phyloP scores from a whole-genome alignment of 495 filamentous ascomycete genomes.

The Haplographium delicatum region DNA sequence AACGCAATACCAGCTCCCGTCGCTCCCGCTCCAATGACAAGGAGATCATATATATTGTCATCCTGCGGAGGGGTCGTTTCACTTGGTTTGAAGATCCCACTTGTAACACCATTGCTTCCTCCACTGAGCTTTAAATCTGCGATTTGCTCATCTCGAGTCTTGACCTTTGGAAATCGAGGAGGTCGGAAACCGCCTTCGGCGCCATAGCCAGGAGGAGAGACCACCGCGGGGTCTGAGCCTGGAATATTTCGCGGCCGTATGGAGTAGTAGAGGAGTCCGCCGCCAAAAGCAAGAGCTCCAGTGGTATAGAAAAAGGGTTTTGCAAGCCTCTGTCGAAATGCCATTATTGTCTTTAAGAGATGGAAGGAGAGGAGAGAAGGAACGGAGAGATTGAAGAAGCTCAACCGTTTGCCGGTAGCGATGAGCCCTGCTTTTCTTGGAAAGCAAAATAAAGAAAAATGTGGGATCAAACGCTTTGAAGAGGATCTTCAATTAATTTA shows the following conservation, averaged over 20 bases:
- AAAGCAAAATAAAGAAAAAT: too few relatives aligned
- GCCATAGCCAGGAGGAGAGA: slow-evolving; percentile 76
- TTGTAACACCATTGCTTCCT: slow-evolving; percentile 18
- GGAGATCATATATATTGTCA: slow-evolving; percentile 68
- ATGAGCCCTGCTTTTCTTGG: too few relatives aligned
- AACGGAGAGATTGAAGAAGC: neutral
- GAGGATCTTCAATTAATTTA: neutral
- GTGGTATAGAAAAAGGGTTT: slow-evolving; percentile 55
- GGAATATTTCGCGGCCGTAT: slow-evolving; percentile 86
- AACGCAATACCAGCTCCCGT: slow-evolving; percentile 91
- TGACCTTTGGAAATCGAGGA: slow-evolving; percentile 74
- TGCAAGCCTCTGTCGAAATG: slow-evolving; percentile 53
- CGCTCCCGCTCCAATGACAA: slow-evolving; percentile 89
- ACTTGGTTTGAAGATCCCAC: neutral
- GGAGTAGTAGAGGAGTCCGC: slow-evolving; percentile 64
- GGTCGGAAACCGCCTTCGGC: slow-evolving; percentile 72
- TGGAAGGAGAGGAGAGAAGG: neutral
- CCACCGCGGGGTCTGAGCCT: slow-evolving; percentile 70
- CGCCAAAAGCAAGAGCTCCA: slow-evolving; percentile 50
- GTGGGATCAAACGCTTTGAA: too few relatives aligned
- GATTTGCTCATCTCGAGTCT: slow-evolving; percentile 63
- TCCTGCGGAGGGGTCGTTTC: slow-evolving; percentile 26
- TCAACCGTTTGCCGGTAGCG: neutral
- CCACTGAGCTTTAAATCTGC: slow-evolving; percentile 47
- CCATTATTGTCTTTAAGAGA: slow-evolving; percentile 41